phyloP scores from a whole-genome alignment of 2,329 filamentous ascomycete genomes.

The Diaporthe humulicola region DNA sequence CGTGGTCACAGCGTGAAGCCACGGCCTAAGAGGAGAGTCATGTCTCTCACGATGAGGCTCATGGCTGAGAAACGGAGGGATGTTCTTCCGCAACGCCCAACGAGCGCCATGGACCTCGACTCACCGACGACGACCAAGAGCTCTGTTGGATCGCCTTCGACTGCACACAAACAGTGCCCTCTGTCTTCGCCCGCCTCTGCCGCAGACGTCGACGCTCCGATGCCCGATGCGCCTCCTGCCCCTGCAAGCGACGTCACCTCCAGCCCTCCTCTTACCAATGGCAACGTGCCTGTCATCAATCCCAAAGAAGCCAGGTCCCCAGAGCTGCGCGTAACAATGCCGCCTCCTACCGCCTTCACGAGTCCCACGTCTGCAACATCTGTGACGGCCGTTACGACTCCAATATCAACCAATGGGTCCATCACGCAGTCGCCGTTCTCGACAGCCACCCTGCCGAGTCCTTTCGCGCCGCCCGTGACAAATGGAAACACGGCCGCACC shows the following conservation, averaged over 20 bases:
- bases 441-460: constrained; percentile 53
- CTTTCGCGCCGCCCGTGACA: constrained; percentile 57
- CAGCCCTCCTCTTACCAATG: constrained; percentile 38
- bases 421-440: constrained; percentile 65
- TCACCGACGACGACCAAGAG: constrained; percentile 52
- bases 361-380: constrained; percentile 51
- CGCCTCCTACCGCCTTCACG: constrained; percentile 66
- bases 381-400: constrained; percentile 54
- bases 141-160: constrained; percentile 23
- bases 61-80: constrained; percentile 49
- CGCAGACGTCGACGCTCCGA: constrained; percentile 44
- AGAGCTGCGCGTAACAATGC: constrained; percentile 68
- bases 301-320: constrained; percentile 55
- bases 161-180: constrained; percentile 29
- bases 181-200: constrained; percentile 38
- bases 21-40: constrained; percentile 59
- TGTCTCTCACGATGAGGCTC: constrained; percentile 62
- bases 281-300: constrained; percentile 32
- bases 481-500: constrained; percentile 63
- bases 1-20: constrained; percentile 50
- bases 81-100: constrained; percentile 45
- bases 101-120: constrained; percentile 56
- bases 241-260: constrained; percentile 43
- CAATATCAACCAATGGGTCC: constrained; percentile 60
- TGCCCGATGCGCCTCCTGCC: constrained; percentile 51